Base-by-base conservation (phyloP, 495 filamentous ascomycete genomes). In the Penicillium diatomitis region DNA sequence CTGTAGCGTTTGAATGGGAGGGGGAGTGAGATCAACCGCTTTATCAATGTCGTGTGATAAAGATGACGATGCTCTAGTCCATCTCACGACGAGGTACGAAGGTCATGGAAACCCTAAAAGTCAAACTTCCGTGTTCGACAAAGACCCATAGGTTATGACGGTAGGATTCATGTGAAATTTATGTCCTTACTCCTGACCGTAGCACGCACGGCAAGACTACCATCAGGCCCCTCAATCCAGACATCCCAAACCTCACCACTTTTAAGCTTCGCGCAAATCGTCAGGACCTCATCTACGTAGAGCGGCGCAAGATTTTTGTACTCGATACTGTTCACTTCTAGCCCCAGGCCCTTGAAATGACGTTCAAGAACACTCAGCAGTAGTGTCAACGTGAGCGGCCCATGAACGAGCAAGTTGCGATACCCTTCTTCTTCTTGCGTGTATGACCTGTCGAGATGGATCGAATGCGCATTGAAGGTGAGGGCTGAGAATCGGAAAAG, bases 401-500 rank as follows among this genome's bases (percentile, higher is more conserved):
- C 91, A 57, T 96, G 91, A 31, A 95, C 85, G 8, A 97, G 75
- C 28, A 87, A 69, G 44, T 82, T 76, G 8, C 72, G 76, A 61
- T 91, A 81, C 6, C 85, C 87, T 64, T 97, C 91, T 2, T 79
- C 66, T 31, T 79, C 69, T 12, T 75, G 75, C 20, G 81, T 81
- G 66, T 88, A 95, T 10, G 70, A 48, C 4, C 73, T 77, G 61
- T 95, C 86, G n/a, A 92, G 74, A 56, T 95, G 89, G 48, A 95
- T 94, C 5, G 74, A 68, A 60, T 95, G 89, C 5, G 87, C 85
- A 63, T 95, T 95, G 75, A 85, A 88, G 4, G 84, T 88, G 11
- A 95, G 75, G 0, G 87, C 87, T 31, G 82, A 87, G 68, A 85
- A 95, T n/a, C 87, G 81, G 66, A 90, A 91, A 31, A 95, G 77